Evolutionary conservation across 352 stramenopile genomes (phyloP).

Genomic region (Peronospora farinosa): DNA sequence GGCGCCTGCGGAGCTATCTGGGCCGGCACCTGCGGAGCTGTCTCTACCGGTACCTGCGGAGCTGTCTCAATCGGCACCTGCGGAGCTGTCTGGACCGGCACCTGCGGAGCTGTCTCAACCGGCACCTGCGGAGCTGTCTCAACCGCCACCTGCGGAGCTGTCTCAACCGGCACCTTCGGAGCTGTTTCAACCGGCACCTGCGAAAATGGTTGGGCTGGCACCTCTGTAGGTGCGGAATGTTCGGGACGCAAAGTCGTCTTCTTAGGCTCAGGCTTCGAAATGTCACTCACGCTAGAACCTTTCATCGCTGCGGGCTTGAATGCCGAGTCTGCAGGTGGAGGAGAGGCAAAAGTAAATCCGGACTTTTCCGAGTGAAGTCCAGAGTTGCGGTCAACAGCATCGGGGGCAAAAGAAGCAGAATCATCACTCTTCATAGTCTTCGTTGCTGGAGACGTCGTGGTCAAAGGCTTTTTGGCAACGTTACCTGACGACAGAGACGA

Average conservation of each 20-base stretch:
- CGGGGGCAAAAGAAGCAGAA: slow-evolving; percentile 2
- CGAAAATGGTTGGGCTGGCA: neutral
- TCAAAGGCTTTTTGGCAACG: slow-evolving; percentile 8
- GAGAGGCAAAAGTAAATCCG: slow-evolving; percentile 1
- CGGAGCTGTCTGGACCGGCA: neutral
- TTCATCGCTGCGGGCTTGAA: slow-evolving; percentile 10
- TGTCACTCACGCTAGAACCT: slow-evolving; percentile 33
- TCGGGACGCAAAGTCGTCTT: slow-evolving; percentile 14
- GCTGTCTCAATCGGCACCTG: too few relatives aligned
- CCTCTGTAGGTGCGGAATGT: slow-evolving; percentile 6
- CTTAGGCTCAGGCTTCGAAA: slow-evolving; percentile 12
- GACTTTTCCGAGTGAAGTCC: slow-evolving; percentile 6
- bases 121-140: too few relatives aligned
- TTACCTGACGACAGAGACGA: slow-evolving; percentile 16
- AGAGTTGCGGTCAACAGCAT: slow-evolving; percentile 2
- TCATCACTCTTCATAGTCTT: slow-evolving; percentile 10
- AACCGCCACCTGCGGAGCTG: slow-evolving; percentile 6
- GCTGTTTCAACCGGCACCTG: too few relatives aligned
- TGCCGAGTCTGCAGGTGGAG: slow-evolving; percentile 9
- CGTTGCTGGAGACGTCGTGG: slow-evolving; percentile 25
- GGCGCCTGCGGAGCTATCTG: neutral
- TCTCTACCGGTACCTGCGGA: neutral
- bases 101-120: slow-evolving; percentile 1
- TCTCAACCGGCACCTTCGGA: too few relatives aligned
- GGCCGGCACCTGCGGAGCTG: neutral